phyloP scores from a whole-genome alignment of 2,329 filamentous ascomycete genomes.

The Colletotrichum caudatum region DNA sequence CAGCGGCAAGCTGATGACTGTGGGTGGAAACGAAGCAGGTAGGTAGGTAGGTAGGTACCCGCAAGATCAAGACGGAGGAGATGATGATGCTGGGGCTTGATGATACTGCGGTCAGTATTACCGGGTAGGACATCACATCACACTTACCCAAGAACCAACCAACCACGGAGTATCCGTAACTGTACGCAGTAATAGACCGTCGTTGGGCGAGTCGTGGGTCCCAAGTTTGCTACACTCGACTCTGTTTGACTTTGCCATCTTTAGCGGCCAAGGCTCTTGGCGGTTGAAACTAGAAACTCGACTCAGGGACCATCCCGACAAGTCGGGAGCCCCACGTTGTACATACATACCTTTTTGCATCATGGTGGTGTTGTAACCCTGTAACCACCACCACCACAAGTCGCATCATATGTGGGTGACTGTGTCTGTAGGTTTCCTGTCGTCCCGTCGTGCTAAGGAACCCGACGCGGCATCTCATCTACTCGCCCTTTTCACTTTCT shows the following conservation, averaged over 20 bases:
- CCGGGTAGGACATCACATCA: too few species aligned
- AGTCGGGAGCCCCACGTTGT: constrained; percentile 26
- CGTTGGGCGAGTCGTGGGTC: neutral
- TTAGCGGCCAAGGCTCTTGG: constrained; percentile 34
- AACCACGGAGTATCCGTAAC: too few species aligned
- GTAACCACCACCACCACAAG: neutral
- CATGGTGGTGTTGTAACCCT: too few species aligned
- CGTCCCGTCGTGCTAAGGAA: constrained; percentile 20
- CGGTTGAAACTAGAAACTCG: constrained; percentile 14
- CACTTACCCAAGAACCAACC: too few species aligned
- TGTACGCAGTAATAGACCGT: neutral
- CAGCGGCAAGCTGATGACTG: constrained; percentile 8
- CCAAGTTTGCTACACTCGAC: neutral
- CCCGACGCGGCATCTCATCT: constrained; percentile 39
- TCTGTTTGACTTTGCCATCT: constrained; percentile 20
- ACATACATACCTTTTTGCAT: constrained; percentile 10
- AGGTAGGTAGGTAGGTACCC: constrained; percentile 3
- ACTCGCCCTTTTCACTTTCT: neutral
- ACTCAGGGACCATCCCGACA: constrained; percentile 17
- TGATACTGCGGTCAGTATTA: too few species aligned
- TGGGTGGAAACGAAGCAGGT: constrained; percentile 8
- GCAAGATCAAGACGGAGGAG: constrained; percentile 24
- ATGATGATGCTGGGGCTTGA: neutral
- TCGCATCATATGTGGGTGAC: neutral
- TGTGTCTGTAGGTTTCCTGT: neutral